Conservation (phyloP, 257 asterid genomes). For the Penstemon barbatus region DNA sequence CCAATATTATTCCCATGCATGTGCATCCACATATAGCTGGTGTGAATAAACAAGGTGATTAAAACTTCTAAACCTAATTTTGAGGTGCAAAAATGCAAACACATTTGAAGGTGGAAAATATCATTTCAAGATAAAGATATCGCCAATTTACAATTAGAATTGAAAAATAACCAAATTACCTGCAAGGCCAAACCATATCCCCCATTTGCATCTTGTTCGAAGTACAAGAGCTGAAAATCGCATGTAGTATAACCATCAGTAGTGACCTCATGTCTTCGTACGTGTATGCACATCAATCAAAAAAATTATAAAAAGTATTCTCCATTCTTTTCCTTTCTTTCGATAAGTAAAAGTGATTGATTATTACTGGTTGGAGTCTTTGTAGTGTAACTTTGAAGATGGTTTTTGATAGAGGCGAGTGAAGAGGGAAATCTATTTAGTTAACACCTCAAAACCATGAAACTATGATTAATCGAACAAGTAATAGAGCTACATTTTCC, state of each 20-base stretch:
- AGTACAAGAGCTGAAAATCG: slow-evolving; percentile 58
- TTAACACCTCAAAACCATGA: slow-evolving; percentile 10
- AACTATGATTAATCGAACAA: neutral
- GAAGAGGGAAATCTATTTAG: neutral
- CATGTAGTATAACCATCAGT: slow-evolving; percentile 13
- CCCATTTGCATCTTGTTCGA: slow-evolving; percentile 59
- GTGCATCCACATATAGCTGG: neutral
- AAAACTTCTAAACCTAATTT: neutral
- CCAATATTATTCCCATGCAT: neutral
- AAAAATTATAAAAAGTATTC: neutral
- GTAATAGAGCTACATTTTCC: slow-evolving; percentile 19
- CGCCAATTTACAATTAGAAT: neutral
- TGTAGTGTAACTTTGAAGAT: neutral
- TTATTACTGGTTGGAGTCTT: too few species aligned
- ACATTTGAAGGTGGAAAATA: neutral
- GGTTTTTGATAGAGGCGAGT: neutral
- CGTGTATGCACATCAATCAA: neutral
- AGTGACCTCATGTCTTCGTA: neutral
- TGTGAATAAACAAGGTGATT: neutral
- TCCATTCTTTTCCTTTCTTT: neutral
- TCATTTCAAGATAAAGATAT: neutral
- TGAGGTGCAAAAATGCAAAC: neutral
- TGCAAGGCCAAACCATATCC: slow-evolving; percentile 68
- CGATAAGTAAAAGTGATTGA: neutral
- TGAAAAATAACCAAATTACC: slow-evolving; percentile 35